Evolutionary conservation across 176 grass and related monocot genomes (phyloP).

Genomic region (Triticum timopheevii): DNA sequence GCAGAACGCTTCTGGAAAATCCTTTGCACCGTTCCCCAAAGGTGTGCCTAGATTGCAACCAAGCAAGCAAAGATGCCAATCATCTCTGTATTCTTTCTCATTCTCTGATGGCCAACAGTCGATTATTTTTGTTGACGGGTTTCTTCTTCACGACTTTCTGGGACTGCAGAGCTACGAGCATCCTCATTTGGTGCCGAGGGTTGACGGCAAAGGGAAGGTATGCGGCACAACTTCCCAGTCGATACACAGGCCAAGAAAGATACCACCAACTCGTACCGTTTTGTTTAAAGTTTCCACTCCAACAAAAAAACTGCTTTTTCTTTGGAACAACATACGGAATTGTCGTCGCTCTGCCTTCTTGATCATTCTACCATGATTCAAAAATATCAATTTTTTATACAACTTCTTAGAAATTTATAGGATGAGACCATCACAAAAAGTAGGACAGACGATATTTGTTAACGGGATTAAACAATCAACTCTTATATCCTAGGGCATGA

Average conservation of each 20-base stretch:
- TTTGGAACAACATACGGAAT: no score
- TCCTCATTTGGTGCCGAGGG: slow-evolving; percentile 49
- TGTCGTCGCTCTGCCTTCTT: no score
- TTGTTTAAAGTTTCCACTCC: no score
- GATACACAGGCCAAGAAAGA: slow-evolving; percentile 64
- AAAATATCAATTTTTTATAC: no score
- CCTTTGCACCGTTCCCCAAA: slow-evolving; percentile 69
- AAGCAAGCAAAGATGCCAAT: not conserved
- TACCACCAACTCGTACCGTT: not conserved
- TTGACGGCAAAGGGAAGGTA: slow-evolving; percentile 67
- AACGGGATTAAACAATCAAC: no score
- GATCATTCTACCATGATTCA: no score
- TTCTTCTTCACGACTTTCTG: slow-evolving; percentile 73
- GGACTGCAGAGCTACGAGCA: slow-evolving; percentile 74
- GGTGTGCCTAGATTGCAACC: slow-evolving; percentile 8
- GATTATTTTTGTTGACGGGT: slow-evolving; percentile 14
- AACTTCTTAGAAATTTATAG: no score
- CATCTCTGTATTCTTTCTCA: not conserved
- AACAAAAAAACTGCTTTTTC: no score
- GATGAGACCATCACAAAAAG: no score
- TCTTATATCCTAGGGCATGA: no score
- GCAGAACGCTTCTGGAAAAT: slow-evolving; percentile 60
- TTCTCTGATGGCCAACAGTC: not conserved
- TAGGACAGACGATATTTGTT: no score
- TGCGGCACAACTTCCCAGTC: slow-evolving; percentile 62